Conservation (phyloP, 176 grass and related monocot genomes). For the maize (Zea mays) region Zm-B73-REFERENCE-NAM-5.0 NC_050099.1:249556001-249556500, state of each 20-base stretch:
- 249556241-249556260: conserved; percentile 70
- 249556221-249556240: conserved; percentile 85
- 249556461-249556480: conserved; percentile 45
- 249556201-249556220: neutral
- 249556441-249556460: conserved; percentile 63
- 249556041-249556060: conserved; percentile 53
- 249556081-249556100: conserved; percentile 72
- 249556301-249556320: conserved; percentile 75
- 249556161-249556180: neutral
- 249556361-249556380: conserved; percentile 62
- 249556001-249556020: conserved; percentile 82
- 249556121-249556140: conserved; percentile 13
- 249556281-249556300: conserved; percentile 72
- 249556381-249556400: conserved; percentile 73
- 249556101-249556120: conserved; percentile 66
- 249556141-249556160: neutral
- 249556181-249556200: conserved; percentile 8
- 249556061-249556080: conserved; percentile 64
- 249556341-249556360: conserved; percentile 73
- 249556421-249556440: conserved; percentile 60
- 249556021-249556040: conserved; percentile 65
- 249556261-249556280: conserved; percentile 79
- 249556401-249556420: conserved; percentile 66
- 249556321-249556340: conserved; percentile 61
- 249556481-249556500: neutral